Base-by-base conservation (phyloP, 352 stramenopile genomes). In the Pythium volutum region DNA sequence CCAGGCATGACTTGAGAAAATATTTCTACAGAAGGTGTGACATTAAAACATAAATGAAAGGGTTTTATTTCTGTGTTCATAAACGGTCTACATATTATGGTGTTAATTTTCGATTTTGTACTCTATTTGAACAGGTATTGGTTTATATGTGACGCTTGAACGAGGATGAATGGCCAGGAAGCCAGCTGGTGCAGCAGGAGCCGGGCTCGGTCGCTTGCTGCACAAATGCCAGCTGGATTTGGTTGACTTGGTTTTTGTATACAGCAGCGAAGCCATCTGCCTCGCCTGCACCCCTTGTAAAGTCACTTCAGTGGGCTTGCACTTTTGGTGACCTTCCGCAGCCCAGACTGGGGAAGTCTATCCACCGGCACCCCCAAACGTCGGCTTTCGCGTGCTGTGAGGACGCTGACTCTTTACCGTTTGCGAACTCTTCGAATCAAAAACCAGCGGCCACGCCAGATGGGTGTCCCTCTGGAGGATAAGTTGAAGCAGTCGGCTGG, bases 221-320 rank as follows among this genome's bases (percentile, higher is more conserved):
- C 56, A 36, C 22, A 34, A n/a, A 56, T 31, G 10, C 46, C 56
- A 63, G 56, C 36, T 56, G 56, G 46, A 1, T 2, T 15, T 3
- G 5, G 25, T 51, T 38, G 34, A 63, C 56, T 63, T 63, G 34
- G n/a, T 10, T 22, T 43, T 56, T 56, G 56, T 63, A 63, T 57
- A 46, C 23, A 5, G 11, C n/a, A 56, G 38, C 56, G 47, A 39
- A 53, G 47, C 56, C 56, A 63, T 63, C 43, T 63, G 56, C 29
- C 56, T 49, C 34, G 29, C 46, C 22, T 49, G 56, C 56, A 56
- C 54, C 56, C 55, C 47, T 61, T 55, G 56, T 63, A 63, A 63
- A 63, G 56, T 63, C 56, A 63, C 56, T 56, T 55, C 20, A 16
- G 31, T 27, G 36, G 27, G 7, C 46, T 63, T 31, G 29, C 46